Percentiles rank a stretch among this genome's conserved stretches.
phyloP scores from a whole-genome alignment of 2,329 filamentous ascomycete species.

The Alternaria sp. region DNA sequence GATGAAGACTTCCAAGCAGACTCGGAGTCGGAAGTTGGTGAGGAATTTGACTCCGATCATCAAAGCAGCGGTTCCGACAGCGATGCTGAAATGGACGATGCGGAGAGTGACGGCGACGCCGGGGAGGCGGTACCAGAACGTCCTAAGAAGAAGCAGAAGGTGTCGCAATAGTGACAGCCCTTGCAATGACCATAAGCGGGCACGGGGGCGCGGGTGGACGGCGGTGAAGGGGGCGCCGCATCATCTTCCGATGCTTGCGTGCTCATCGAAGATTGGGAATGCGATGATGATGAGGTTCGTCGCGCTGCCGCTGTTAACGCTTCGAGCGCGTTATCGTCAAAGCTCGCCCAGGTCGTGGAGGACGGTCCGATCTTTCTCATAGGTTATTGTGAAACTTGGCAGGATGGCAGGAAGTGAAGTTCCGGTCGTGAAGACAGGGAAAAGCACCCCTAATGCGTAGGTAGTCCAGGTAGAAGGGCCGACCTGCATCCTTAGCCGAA shows the following conservation, averaged over 20 bases:
- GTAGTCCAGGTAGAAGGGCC: conserved; percentile 33
- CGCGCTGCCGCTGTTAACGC: conserved; percentile 17
- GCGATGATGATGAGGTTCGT: conserved; percentile 33
- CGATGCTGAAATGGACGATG: conserved; percentile 71
- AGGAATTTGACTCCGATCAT: conserved; percentile 92
- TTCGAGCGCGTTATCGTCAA: conserved; percentile 8
- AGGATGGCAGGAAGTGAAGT: conserved; percentile 20
- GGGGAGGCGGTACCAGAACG: conserved; percentile 61
- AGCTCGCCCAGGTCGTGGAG: conserved; percentile 22
- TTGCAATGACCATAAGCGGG: conserved; percentile 8
- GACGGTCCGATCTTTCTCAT: conserved; percentile 27
- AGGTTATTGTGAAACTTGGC: conserved; percentile 27
- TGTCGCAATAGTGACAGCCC: conserved; percentile 38
- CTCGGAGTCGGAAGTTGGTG: conserved; percentile 92
- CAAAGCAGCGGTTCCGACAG: conserved; percentile 81
- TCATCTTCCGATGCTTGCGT: conserved; percentile 30
- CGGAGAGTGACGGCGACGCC: conserved; percentile 62
- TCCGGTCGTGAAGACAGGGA: conserved; percentile 30
- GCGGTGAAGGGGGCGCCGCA: conserved; percentile 32
- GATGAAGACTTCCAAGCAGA: conserved; percentile 96
- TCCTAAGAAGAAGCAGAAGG: conserved; percentile 72
- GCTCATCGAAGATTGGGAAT: conserved; percentile 23
- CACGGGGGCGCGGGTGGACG: conserved; percentile 21
- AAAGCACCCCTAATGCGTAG: conserved; percentile 20
- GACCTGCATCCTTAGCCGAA: conserved; percentile 27